Evolutionary conservation across 1,284 basidiomycete genomes (phyloP).

Genomic region (Testicularia cyperi): DNA sequence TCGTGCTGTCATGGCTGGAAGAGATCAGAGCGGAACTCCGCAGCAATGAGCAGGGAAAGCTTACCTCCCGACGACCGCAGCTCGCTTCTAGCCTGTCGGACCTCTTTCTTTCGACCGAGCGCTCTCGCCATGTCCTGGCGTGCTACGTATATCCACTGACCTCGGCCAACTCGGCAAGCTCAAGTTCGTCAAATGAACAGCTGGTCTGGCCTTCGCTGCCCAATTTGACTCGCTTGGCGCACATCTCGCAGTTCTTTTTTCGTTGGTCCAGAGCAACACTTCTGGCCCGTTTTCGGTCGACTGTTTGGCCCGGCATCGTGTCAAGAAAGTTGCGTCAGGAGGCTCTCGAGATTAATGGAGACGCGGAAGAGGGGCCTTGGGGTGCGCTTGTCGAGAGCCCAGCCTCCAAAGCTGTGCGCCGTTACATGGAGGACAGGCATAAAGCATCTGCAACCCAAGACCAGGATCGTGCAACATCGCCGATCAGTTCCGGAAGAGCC

Average conservation of each 20-base stretch:
- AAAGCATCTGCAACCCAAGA: constrained; percentile 1
- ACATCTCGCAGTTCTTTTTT: constrained; percentile 13
- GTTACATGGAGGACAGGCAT: constrained; percentile 2
- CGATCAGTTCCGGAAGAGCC: no score
- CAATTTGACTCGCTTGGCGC: constrained; percentile 7
- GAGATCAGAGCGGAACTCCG: constrained; percentile 35
- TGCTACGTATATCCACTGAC: constrained; percentile 35
- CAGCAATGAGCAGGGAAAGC: constrained; percentile 27
- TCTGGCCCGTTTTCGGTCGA: constrained; percentile 17
- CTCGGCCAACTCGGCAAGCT: no score
- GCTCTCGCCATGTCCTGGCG: constrained; percentile 19
- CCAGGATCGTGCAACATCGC: no score
- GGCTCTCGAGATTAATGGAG: constrained; percentile 7
- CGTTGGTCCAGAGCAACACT: constrained; percentile 15
- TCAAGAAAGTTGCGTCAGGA: constrained; percentile 16
- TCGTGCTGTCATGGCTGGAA: constrained; percentile 30
- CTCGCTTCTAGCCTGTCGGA: constrained; percentile 28
- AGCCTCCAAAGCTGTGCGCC: constrained; percentile 12
- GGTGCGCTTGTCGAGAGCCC: constrained; percentile 26
- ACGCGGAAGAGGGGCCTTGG: constrained; percentile 15
- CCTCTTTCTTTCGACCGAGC: constrained; percentile 10
- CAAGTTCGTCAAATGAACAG: no score
- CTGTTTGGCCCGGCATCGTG: constrained; percentile 15
- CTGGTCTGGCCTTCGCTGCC: no score
- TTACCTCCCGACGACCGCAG: constrained; percentile 16